phyloP scores from a whole-genome alignment of 352 stramenopile genomes.

The Phytophthora sojae region DNA sequence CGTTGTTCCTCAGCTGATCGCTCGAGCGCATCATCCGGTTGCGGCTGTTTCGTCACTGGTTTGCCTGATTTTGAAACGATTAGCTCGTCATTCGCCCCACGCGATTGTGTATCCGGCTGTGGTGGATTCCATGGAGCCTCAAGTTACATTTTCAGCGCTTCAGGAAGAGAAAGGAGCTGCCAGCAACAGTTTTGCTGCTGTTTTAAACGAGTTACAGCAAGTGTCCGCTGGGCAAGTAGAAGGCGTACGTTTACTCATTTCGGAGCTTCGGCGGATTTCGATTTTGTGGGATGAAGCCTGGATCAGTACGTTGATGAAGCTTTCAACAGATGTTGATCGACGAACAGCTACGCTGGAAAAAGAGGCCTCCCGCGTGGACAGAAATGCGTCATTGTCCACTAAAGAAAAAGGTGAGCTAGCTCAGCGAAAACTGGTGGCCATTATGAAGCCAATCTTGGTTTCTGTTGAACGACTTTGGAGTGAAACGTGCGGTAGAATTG shows the following conservation, averaged over 20 bases:
- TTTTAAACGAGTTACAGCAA: conserved; percentile 54
- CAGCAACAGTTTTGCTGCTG: conserved; percentile 40
- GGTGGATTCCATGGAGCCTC: conserved; percentile 57
- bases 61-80: conserved; percentile 63
- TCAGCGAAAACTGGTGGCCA: conserved; percentile 76
- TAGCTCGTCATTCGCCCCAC: conserved; percentile 69
- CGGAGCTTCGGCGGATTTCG: conserved; percentile 79
- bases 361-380: conserved; percentile 72
- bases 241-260: conserved; percentile 68
- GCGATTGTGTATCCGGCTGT: conserved; percentile 81
- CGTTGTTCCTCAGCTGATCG: conserved; percentile 80
- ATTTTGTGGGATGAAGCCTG: conserved; percentile 89
- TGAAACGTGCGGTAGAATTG: conserved; percentile 61
- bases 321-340: conserved; percentile 75
- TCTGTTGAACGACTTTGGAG: conserved; percentile 68
- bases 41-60: conserved; percentile 58
- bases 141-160: conserved; percentile 5
- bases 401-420: conserved; percentile 74
- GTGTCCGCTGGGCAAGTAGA: conserved; percentile 54
- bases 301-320: conserved; percentile 73
- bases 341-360: conserved; percentile 78
- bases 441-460: conserved; percentile 85
- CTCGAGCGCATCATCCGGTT: conserved; percentile 67
- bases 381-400: conserved; percentile 67
- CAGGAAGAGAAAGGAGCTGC: conserved; percentile 11